A percentile compares a stretch with the other conserved stretches of the same genome.
Evolutionary conservation across 495 filamentous ascomycete genomes (phyloP).

Genomic region (Penicillium turbatum): DNA sequence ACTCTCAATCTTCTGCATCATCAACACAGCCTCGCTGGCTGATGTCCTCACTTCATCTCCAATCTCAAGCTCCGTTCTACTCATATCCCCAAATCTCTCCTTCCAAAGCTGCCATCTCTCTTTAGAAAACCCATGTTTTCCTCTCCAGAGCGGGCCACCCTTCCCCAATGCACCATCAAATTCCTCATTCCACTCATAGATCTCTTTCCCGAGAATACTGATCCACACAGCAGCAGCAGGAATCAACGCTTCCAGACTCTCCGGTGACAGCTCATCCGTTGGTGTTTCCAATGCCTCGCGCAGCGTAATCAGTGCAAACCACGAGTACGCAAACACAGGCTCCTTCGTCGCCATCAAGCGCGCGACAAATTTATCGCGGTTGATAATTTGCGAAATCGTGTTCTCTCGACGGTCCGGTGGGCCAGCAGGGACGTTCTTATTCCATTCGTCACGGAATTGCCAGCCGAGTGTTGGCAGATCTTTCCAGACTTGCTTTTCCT

Average conservation of each 20-base stretch:
- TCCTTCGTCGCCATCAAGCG: neutral
- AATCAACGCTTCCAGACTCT: neutral
- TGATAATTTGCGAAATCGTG: neutral
- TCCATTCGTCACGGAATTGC: conserved; percentile 13
- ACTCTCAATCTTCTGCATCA: neutral
- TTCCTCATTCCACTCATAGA: neutral
- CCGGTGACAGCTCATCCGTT: neutral
- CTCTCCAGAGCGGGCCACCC: conserved; percentile 15
- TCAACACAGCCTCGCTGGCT: neutral
- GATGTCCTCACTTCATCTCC: neutral
- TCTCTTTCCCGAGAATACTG: neutral
- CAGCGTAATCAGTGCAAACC: conserved; percentile 1
- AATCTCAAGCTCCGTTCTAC: neutral
- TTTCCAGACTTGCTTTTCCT: conserved; percentile 12
- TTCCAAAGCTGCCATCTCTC: conserved; percentile 18
- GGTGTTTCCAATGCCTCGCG: neutral
- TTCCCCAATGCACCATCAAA: neutral
- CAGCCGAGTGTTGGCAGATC: conserved; percentile 15
- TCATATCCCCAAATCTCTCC: conserved; percentile 11
- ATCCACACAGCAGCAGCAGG: conserved; percentile 1
- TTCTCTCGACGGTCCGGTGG: neutral
- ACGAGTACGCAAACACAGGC: neutral
- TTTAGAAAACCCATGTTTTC: conserved; percentile 14
- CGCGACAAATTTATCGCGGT: neutral
- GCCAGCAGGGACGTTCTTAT: conserved; percentile 5